Conservation (phyloP, 805 yeast species). For the Starmera caribaea region DNA sequence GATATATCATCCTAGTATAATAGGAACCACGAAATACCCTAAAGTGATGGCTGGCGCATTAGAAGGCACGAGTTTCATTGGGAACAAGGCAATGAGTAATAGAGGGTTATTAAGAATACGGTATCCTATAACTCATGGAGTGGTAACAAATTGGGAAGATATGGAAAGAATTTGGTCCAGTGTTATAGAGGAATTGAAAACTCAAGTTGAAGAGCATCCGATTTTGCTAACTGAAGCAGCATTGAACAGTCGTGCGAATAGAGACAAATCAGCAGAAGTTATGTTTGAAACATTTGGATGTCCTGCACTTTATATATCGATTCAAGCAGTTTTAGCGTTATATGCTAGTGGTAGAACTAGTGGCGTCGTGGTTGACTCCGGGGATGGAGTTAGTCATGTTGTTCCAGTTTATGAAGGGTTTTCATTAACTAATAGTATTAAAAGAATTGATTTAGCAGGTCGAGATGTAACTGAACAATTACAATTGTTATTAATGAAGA, state of each 20-base stretch:
- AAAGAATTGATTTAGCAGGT: constrained; percentile 77
- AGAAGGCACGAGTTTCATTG: constrained; percentile 63
- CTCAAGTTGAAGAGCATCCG: constrained; percentile 75
- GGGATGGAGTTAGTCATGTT: constrained; percentile 84
- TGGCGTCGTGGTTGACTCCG: constrained; percentile 83
- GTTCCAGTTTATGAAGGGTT: constrained; percentile 92
- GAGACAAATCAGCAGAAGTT: constrained; percentile 84
- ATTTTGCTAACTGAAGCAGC: constrained; percentile 85
- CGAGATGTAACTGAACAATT: constrained; percentile 74
- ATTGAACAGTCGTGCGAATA: constrained; percentile 68
- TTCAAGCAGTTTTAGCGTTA: constrained; percentile 78
- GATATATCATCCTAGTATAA: constrained; percentile 45
- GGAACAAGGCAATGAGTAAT: constrained; percentile 61
- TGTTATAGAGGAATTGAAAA: constrained; percentile 47
- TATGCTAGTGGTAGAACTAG: constrained; percentile 89
- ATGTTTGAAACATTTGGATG: constrained; percentile 85
- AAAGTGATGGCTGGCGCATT: constrained; percentile 71
- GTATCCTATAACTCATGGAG: constrained; percentile 76
- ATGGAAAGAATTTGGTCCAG: constrained; percentile 78
- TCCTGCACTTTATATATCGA: constrained; percentile 89
- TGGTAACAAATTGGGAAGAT: constrained; percentile 74
- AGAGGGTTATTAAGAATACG: constrained; percentile 66
- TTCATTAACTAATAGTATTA: constrained; percentile 60
- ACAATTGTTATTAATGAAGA: constrained; percentile 55
- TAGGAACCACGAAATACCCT: constrained; percentile 79